Conservation (phyloP, 306 rosid genomes). For the Lithocarpus polystachyus region DNA sequence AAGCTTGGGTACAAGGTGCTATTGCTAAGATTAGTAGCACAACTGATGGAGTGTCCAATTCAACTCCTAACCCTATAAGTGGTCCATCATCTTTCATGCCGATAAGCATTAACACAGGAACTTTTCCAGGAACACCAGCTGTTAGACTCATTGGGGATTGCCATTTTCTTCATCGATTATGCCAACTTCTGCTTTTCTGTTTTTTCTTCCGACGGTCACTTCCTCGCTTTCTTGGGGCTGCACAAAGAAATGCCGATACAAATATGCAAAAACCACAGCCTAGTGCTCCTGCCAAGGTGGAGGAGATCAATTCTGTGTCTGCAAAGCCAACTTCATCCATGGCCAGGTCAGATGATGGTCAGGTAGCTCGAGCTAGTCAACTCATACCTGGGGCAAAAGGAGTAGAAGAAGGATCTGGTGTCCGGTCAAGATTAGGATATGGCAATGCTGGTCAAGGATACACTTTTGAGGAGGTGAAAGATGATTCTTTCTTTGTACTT, state of each 20-base stretch:
- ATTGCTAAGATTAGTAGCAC: constrained; percentile 91
- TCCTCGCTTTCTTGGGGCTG: constrained; percentile 65
- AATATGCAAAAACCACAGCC: constrained; percentile 70
- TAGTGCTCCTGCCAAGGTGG: constrained; percentile 70
- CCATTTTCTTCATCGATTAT: constrained; percentile 91
- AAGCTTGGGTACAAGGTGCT: constrained; percentile 99
- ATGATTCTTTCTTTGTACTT: constrained; percentile 2
- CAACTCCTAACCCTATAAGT: constrained; percentile 81
- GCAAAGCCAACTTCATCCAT: constrained; percentile 58
- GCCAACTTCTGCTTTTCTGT: constrained; percentile 96
- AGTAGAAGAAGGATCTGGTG: constrained; percentile 71
- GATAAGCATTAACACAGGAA: constrained; percentile 95
- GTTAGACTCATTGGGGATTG: constrained; percentile 98
- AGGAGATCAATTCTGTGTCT: constrained; percentile 49
- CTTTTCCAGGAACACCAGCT: constrained; percentile 99
- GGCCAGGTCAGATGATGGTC: constrained; percentile 72
- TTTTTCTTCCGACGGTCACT: constrained; percentile 88
- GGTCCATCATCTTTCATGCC: constrained; percentile 97
- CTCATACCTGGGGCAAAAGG: constrained; percentile 66
- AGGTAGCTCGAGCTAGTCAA: constrained; percentile 60
- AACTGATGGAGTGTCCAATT: constrained; percentile 73
- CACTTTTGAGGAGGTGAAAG: constrained; percentile 85
- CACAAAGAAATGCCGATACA: constrained; percentile 70
- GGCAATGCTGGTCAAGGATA: constrained; percentile 99
- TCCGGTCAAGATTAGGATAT: constrained; percentile 74